Percentiles rank a stretch among this genome's conserved stretches.
phyloP scores from a whole-genome alignment of 805 yeast genomes.

The Starmerella roubikii region DNA sequence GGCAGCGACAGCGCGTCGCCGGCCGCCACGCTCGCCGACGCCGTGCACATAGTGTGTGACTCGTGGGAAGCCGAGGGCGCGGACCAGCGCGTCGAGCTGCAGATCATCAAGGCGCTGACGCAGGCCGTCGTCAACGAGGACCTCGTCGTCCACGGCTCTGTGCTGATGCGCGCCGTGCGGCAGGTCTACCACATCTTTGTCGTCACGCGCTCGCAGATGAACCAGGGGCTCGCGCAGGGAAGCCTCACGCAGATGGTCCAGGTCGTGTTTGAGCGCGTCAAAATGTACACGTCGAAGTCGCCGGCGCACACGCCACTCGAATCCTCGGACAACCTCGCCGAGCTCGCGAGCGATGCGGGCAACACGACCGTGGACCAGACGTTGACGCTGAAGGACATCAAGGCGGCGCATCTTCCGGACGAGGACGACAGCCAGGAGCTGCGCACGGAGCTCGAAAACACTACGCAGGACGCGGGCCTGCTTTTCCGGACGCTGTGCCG shows the following conservation, averaged over 20 bases:
- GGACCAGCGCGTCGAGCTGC: conserved; percentile 76
- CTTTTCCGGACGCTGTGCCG: conserved; percentile 92
- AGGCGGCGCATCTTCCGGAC: conserved; percentile 17
- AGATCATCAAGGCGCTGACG: conserved; percentile 81
- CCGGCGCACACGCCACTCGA: neutral
- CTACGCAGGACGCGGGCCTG: conserved; percentile 80
- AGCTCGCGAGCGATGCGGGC: neutral
- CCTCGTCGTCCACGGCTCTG: conserved; percentile 79
- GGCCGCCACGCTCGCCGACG: conserved; percentile 51
- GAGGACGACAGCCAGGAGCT: conserved; percentile 29
- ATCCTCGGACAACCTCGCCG: neutral
- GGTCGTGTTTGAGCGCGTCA: conserved; percentile 66
- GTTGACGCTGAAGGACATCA: conserved; percentile 20
- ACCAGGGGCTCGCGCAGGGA: conserved; percentile 92
- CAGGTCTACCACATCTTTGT: conserved; percentile 88
- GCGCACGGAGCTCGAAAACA: conserved; percentile 48
- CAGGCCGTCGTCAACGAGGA: conserved; percentile 73
- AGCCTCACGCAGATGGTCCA: conserved; percentile 81
- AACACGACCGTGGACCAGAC: conserved; percentile 1
- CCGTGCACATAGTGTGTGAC: conserved; percentile 68
- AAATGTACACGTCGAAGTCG: conserved; percentile 10
- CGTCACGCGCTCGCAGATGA: conserved; percentile 62
- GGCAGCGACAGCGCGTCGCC: conserved; percentile 24
- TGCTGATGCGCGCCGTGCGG: conserved; percentile 76
- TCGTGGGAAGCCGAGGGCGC: conserved; percentile 90